Evolutionary conservation across 371 early-diverging fungal genomes (phyloP).

Genomic region (Mortierella sp.): DNA sequence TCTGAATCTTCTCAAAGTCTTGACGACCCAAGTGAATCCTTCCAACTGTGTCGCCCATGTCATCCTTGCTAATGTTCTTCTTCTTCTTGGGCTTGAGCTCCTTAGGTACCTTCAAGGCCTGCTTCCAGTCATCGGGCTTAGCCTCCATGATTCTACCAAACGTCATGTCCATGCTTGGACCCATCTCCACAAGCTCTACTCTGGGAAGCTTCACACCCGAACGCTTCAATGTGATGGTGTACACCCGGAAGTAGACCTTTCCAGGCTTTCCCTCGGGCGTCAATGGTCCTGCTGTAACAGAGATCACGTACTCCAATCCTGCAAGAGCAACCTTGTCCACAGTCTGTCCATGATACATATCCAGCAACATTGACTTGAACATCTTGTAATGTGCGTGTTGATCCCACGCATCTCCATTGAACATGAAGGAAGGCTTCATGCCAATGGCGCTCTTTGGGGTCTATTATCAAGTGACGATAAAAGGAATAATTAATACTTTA

Average conservation of each 20-base stretch:
- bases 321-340: conserved; percentile 79
- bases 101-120: conserved; percentile 84
- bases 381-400: conserved; percentile 71
- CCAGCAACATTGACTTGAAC: conserved; percentile 87
- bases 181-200: conserved; percentile 94
- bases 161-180: conserved; percentile 87
- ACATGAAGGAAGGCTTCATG: conserved; percentile 89
- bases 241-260: conserved; percentile 80
- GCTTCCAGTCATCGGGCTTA: conserved; percentile 83
- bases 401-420: conserved; percentile 91
- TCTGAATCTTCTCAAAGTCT: conserved; percentile 91
- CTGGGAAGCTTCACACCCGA: conserved; percentile 86
- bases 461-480: conserved; percentile 31
- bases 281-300: conserved; percentile 80
- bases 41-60: conserved; percentile 92
- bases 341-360: conserved; percentile 91
- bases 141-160: conserved; percentile 82
- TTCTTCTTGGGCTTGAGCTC: conserved; percentile 89
- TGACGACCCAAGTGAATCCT: conserved; percentile 94
- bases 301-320: conserved; percentile 92
- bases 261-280: conserved; percentile 62
- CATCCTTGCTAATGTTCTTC: conserved; percentile 93
- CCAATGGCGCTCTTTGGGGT: conserved; percentile 85
- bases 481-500: not conserved
- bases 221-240: conserved; percentile 86